Evolutionary conservation across 495 filamentous ascomycete species (phyloP).

Genomic region (Lasiosphaeris hirsuta): DNA sequence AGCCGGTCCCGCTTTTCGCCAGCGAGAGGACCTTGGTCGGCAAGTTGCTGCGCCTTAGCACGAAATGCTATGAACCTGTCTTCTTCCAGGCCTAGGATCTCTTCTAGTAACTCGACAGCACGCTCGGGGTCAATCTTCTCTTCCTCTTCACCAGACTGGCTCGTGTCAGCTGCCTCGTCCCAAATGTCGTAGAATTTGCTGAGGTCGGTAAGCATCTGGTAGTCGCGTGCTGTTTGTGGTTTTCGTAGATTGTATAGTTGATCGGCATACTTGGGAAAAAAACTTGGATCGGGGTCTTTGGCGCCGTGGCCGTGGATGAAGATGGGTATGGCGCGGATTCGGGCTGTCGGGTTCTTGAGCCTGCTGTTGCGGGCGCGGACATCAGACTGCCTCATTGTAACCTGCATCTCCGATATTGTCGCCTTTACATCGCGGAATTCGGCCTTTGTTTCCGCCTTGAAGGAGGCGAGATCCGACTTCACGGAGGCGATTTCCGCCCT

Average conservation of each 20-base stretch:
- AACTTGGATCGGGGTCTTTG: background rate
- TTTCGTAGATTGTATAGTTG: background rate
- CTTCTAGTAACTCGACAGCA: background rate
- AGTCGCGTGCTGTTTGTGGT: background rate
- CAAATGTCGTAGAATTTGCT: background rate
- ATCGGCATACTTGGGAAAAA: background rate
- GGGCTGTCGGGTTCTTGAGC: background rate
- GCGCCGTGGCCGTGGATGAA: background rate
- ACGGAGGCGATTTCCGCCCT: too few species aligned
- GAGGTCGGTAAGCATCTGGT: background rate
- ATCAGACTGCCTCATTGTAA: background rate
- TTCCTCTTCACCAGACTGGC: background rate
- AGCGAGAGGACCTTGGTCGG: background rate
- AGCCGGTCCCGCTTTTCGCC: background rate
- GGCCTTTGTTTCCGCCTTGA: too few species aligned
- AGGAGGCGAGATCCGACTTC: too few species aligned
- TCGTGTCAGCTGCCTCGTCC: background rate
- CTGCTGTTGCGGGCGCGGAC: background rate
- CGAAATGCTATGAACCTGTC: background rate
- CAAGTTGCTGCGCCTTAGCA: background rate
- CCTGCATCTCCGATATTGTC: too few species aligned
- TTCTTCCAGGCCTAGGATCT: background rate
- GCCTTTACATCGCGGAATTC: too few species aligned
- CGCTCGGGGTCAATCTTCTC: background rate
- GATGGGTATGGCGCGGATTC: background rate